phyloP scores from a whole-genome alignment of 1,139 yeast species.

The Kodamaea arcana region DNA sequence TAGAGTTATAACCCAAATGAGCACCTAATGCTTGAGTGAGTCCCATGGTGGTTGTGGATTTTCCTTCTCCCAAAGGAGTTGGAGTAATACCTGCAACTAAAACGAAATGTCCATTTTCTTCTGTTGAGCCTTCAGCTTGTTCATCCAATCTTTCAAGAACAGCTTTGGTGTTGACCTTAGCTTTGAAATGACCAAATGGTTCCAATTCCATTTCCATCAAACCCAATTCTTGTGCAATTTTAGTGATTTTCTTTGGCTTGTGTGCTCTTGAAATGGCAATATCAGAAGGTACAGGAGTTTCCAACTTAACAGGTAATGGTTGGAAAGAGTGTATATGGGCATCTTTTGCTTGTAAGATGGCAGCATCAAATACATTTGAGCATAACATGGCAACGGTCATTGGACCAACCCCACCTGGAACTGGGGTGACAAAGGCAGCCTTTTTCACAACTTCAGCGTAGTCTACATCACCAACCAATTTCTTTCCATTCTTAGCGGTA shows the following conservation, averaged over 20 bases:
- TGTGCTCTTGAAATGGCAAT: conserved; percentile 72
- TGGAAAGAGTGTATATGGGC: conserved; percentile 44
- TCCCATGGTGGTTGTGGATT: conserved; percentile 77
- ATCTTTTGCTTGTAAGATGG: conserved; percentile 49
- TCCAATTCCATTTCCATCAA: conserved; percentile 61
- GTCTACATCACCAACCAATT: conserved; percentile 76
- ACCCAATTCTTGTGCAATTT: conserved; percentile 63
- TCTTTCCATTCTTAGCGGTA: conserved; percentile 58
- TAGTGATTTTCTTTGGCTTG: conserved; percentile 60
- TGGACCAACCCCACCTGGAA: conserved; percentile 89
- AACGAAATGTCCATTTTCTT: conserved; percentile 55
- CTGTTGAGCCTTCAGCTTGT: conserved; percentile 44
- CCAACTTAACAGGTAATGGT: conserved; percentile 48
- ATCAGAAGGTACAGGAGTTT: conserved; percentile 70
- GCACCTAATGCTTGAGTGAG: conserved; percentile 78
- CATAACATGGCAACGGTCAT: conserved; percentile 86
- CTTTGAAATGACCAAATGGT: conserved; percentile 70
- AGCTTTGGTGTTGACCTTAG: conserved; percentile 58
- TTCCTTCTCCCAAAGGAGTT: conserved; percentile 80
- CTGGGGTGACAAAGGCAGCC: conserved; percentile 70
- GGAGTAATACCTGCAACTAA: conserved; percentile 82
- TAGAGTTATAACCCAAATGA: conserved; percentile 60
- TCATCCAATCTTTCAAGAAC: conserved; percentile 56
- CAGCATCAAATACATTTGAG: conserved; percentile 62
- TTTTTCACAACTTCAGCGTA: conserved; percentile 51